A percentile compares a stretch with the other conserved stretches of the same genome.
Evolutionary conservation across 768 basidiomycete genomes (phyloP).

Genomic region (Leccinum subgranulosum): DNA sequence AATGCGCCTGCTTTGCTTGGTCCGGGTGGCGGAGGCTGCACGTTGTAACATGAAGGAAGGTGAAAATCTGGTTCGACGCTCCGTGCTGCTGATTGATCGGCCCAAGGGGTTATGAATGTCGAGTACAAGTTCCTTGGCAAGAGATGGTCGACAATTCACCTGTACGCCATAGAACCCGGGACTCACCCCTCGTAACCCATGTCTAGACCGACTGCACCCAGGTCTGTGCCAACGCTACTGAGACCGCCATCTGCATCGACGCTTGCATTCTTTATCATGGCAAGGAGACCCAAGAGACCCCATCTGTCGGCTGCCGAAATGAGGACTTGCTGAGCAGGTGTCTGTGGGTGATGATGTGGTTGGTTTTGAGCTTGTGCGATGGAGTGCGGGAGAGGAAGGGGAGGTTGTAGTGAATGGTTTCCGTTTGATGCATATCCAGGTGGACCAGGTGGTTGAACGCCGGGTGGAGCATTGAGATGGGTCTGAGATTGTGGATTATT

Average conservation of each 20-base stretch:
- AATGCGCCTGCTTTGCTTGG: slow-evolving; percentile 79
- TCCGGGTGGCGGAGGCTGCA: slow-evolving; percentile 82
- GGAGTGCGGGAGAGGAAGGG: slow-evolving; percentile 34
- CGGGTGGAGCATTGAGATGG: slow-evolving; percentile 55
- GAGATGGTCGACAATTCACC: slow-evolving; percentile 19
- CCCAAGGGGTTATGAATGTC: slow-evolving; percentile 95
- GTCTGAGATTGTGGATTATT: slow-evolving; percentile 35
- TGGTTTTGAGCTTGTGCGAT: slow-evolving; percentile 31
- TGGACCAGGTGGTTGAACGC: slow-evolving; percentile 40
- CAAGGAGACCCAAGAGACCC: slow-evolving; percentile 84
- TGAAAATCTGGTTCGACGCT: slow-evolving; percentile 91
- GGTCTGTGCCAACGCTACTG: slow-evolving; percentile 84
- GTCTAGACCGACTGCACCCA: slow-evolving; percentile 90
- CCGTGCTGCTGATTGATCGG: slow-evolving; percentile 82
- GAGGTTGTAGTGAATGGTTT: slow-evolving; percentile 32
- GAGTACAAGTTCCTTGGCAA: slow-evolving; percentile 70
- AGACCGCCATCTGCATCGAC: slow-evolving; percentile 76
- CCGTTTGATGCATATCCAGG: slow-evolving; percentile 37
- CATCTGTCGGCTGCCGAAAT: slow-evolving; percentile 92
- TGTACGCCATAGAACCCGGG: slow-evolving; percentile 19
- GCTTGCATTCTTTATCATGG: slow-evolving; percentile 79
- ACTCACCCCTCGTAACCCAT: slow-evolving; percentile 81
- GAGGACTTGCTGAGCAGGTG: slow-evolving; percentile 91
- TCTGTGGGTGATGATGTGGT: slow-evolving; percentile 63
- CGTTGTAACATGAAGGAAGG: slow-evolving; percentile 89